Evolutionary conservation across 139 green algal species (phyloP), one percentile per base, ranked within the genome.

Genomic region (Chlorella sp.): DNA sequence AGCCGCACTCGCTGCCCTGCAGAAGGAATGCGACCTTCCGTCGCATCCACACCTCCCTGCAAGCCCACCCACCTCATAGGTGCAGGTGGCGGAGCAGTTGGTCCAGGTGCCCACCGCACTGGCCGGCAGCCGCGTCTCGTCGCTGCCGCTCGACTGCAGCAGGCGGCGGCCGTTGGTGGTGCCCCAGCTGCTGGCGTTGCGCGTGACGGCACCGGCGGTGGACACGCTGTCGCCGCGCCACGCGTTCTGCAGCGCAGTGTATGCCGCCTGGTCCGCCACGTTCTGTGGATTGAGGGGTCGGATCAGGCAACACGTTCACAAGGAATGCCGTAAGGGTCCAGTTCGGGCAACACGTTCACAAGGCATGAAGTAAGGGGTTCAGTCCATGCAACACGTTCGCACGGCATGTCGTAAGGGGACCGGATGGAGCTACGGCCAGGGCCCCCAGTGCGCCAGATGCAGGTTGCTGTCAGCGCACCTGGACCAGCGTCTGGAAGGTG

Each of bases 11-110:
- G n/a, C n/a, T 54, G 46, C 46, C 46, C 20, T 56, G 70, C 41
- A 46, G 38, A n/a, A 75, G 19, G 34, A 5, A 28, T 28, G 36
- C 5, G 34, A 74, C 8, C 11, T 48, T 44, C 22, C 2, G 67
- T 46, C 26, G 67, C 26, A 74, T 19, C 60, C 20, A 6, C 30
- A 67, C 20, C 60, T 22, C 14, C 32, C 60, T 67, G 68, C 32
- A 17, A n/a, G 16, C 32, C 17, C 51, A 70, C 76, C 36, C 48
- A 81, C 76, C 51, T 56, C 26, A 36, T 85, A 85, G 26, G 36
- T 87, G 81, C 82, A 88, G 6, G 38, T 26, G 24, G 46, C 44
- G 54, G 62, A 79, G 76, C 77, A 88, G 77, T 88, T 90, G 34
- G 54, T 74, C 82, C 87, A 90, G 30, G 51, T 79, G 34, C 69